phyloP scores from a whole-genome alignment of 768 basidiomycete species.

The Mycena chlorophos region DNA sequence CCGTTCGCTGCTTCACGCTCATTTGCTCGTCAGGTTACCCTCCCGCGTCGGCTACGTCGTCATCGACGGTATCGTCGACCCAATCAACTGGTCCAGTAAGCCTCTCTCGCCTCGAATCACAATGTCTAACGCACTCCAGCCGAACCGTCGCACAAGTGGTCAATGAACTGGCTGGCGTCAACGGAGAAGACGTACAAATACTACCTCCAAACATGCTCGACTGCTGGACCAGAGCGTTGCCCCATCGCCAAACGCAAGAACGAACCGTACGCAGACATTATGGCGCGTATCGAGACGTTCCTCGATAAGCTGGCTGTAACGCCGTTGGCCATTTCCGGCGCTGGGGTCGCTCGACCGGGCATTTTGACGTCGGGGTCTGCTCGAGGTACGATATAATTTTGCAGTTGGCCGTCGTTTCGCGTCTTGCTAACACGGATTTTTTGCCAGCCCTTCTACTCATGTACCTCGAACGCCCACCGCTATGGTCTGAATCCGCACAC shows the following conservation, averaged over 20 bases:
- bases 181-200: constrained; percentile 26
- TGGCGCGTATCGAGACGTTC: constrained; percentile 20
- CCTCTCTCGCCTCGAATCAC: not conserved
- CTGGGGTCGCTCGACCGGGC: constrained; percentile 19
- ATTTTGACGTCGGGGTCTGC: constrained; percentile 27
- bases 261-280: constrained; percentile 16
- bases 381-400: constrained; percentile 10
- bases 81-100: constrained; percentile 25
- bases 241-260: constrained; percentile 17
- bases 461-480: constrained; percentile 20
- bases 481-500: constrained; percentile 19
- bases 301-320: constrained; percentile 23
- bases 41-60: constrained; percentile 21
- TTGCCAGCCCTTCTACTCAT: constrained; percentile 16
- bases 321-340: constrained; percentile 17
- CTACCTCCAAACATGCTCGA: constrained; percentile 22
- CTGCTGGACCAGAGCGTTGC: constrained; percentile 24
- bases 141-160: constrained; percentile 28
- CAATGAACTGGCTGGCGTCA: constrained; percentile 21
- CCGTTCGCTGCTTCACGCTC: not conserved
- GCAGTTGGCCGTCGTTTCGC: too few species aligned
- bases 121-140: constrained; percentile 4
- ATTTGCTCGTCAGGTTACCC: constrained; percentile 17
- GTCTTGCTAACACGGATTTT: not conserved
- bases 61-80: constrained; percentile 27